Evolutionary conservation across 305 asterid genomes (phyloP), one percentile per base, ranked within the genome.

Genomic region (Solanum hybrid): DNA sequence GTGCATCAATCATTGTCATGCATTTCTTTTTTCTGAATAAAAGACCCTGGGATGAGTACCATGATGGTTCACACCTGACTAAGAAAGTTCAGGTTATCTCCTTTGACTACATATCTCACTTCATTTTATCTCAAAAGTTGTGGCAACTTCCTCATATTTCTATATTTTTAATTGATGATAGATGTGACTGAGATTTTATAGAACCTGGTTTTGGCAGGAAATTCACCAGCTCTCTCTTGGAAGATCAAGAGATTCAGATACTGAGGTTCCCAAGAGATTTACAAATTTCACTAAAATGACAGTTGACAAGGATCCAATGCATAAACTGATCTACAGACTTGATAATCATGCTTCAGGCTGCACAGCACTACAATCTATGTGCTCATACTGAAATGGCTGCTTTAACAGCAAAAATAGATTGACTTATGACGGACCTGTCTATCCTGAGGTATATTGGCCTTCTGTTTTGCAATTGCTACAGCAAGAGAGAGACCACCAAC

Each of bases 401-500:
- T 82, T 82, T 81, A 60, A 81, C 64, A 87, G 85, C 69, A 75
- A 89, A 85, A 35, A 79, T 26, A 89, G 78, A 34, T 32, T 77
- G 80, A 56, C 82, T 76, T 5, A 42, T 85, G 38, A 78, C 24
- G 22, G 86, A 90, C 98, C 98, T 95, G 92, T 88, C 90, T 92
- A 72, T 95, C 98, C 93, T 94, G 93, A 34, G 98, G 97, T 91
- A 96, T 90, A 91, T 95, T 94, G 85, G 98, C 98, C 93, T 95
- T 95, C 91, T 91, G 94, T 92, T 96, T 96, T 80, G 99, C 98
- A 89, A 96, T 96, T 77, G 99, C 98, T 36, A 96, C 95, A 90
- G 99, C 97, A 88, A 95, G 95, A 89, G 96, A 95, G 86, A 95
- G 89, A 78, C 98, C 98, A 87, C 99, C 99, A 86, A 96, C 93